Conservation (phyloP, 225 moss, liverwort and hornwort genomes). For the Polytrichum commune region DNA sequence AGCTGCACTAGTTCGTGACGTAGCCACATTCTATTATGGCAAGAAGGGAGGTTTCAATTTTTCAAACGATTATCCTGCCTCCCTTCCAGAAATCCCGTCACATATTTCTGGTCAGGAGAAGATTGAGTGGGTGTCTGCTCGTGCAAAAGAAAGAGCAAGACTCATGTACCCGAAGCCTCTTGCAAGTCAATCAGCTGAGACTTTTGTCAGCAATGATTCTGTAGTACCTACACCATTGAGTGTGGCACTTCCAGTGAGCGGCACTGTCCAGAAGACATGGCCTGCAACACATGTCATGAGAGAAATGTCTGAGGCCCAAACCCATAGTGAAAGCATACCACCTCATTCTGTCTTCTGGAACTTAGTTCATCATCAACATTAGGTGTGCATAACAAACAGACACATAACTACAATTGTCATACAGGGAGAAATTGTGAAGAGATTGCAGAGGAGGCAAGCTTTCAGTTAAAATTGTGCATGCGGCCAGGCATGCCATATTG, state of each 20-base stretch:
- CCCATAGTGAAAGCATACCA: not conserved
- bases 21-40: slow-evolving; percentile 29
- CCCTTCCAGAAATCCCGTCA: slow-evolving; percentile 21
- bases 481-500: not conserved
- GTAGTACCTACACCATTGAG: slow-evolving; percentile 7
- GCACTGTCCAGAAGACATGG: slow-evolving; percentile 22
- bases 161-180: slow-evolving; percentile 14
- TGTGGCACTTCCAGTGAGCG: slow-evolving; percentile 14
- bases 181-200: not conserved
- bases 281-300: slow-evolving; percentile 7
- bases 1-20: slow-evolving; percentile 28
- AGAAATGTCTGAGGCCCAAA: slow-evolving; percentile 2
- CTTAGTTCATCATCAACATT: not conserved
- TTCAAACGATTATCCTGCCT: slow-evolving; percentile 15
- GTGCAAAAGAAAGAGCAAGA: slow-evolving; percentile 21
- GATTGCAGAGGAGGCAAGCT: not conserved
- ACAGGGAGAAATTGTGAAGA: not conserved
- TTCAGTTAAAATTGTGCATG: not conserved
- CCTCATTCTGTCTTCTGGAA: slow-evolving; percentile 7
- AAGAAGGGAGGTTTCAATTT: slow-evolving; percentile 31
- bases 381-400: not conserved
- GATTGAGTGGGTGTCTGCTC: slow-evolving; percentile 30
- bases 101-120: slow-evolving; percentile 30
- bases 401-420: not conserved
- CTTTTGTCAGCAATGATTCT: slow-evolving; percentile 3